A percentile compares a stretch with the other conserved stretches of the same genome.
Evolutionary conservation across 108 stramenopile genomes (phyloP).

Genomic region (Nitzschia sp.): DNA sequence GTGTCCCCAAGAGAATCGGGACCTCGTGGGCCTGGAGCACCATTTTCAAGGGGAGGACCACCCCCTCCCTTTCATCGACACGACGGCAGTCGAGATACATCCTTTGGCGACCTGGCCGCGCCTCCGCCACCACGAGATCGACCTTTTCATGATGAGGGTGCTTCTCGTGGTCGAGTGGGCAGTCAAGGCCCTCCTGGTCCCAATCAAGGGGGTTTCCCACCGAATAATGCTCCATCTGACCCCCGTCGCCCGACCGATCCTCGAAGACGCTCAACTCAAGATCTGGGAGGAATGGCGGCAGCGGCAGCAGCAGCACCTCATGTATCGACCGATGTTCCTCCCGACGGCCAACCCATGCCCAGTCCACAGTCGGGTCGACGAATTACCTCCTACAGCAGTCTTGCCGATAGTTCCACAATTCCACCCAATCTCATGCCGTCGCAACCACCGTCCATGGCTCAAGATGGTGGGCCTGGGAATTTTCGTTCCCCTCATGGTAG

Average conservation of each 20-base stretch:
- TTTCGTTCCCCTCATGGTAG: conserved; percentile 16
- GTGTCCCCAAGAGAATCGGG: background rate
- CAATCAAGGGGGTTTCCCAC: background rate
- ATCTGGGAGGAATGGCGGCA: background rate
- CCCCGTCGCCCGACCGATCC: conserved; percentile 43
- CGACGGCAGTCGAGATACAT: background rate
- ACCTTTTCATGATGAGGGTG: conserved; percentile 8
- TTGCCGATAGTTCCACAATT: conserved; percentile 21
- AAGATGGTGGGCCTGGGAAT: background rate
- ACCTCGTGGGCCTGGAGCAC: background rate
- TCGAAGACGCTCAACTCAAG: conserved; percentile 18
- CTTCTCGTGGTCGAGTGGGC: background rate
- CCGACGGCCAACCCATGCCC: conserved; percentile 7
- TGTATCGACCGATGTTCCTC: background rate
- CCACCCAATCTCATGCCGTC: conserved; percentile 14
- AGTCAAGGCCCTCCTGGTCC: conserved; percentile 11
- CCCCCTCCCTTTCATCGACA: background rate
- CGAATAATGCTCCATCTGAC: background rate
- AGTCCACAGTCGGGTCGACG: conserved; percentile 21
- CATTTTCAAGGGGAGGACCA: conserved; percentile 5
- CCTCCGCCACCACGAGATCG: conserved; percentile 12
- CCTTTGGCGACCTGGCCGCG: background rate
- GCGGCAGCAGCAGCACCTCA: background rate
- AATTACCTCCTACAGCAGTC: conserved; percentile 40
- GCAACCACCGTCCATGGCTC: background rate